Evolutionary conservation across 106 monocot species (phyloP), one percentile per base, ranked within the genome.

Genomic region (Dactylorhiza incarnata): DNA sequence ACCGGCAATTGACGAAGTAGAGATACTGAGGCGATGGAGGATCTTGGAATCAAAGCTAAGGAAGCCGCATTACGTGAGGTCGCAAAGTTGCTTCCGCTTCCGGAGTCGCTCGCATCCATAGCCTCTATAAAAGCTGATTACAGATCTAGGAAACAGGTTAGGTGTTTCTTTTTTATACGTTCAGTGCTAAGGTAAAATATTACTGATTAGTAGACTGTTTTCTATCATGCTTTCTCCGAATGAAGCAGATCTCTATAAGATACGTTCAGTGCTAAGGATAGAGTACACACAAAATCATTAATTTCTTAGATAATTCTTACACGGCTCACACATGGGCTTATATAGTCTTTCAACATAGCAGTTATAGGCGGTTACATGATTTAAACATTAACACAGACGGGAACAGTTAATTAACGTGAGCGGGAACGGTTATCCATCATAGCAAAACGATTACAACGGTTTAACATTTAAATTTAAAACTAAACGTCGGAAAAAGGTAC

Each of bases 1-100:
- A 47, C 11, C 45, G 55, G 61, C 29, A 3, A 62, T 37, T 4
- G 51, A 14, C 51, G 3, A 5, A 52, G 14, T 5, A 29, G 29
- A 69, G 45, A 69, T 43, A 45, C 69, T 7, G 78, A 52, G 70
- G 69, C 56, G 73, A 90, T 93, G 95, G 87, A 96, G 61, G 95
- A 93, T 85, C 84, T 90, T 14, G 95, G 95, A 51, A 90, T 96
- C 75, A 89, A 91, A 71, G 93, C 96, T 22, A 96, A 96, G 87
- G 96, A 91, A 19, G 84, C 93, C 3, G 93, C 96, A 20, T 87
- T 93, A 3, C 87, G 93, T 2, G 96, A 96, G 86, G 93, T 91
- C 77, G 89, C 93, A 56, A 96, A 93, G 89, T 82, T 93, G 49
- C 93, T 93, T 13, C 85, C 89, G 11, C 87, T 89, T 17, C 87